These are phyloP conservation scores for Holtermanniella nyarrowii DNA, from an alignment of 768 basidiomycete genomes.

Conservation along the genomic window DNA sequence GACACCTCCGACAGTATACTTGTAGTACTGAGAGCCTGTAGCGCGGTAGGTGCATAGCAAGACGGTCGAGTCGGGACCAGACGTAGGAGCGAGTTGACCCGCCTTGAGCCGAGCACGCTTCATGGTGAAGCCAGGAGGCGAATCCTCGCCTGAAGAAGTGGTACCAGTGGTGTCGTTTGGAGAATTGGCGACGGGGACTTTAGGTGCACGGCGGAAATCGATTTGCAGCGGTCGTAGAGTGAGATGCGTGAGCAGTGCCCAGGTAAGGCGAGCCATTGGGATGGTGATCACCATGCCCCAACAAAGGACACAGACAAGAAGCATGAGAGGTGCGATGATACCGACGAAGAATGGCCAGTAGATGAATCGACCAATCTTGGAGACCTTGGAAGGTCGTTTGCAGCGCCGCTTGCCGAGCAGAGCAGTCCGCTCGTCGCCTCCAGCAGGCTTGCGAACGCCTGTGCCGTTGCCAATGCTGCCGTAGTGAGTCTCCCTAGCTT, in stretches of 20 bases:
- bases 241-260: slow-evolving; percentile 82
- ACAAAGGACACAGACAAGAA: slow-evolving; percentile 76
- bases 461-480: slow-evolving; percentile 14
- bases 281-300: slow-evolving; percentile 94
- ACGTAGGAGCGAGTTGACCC: slow-evolving; percentile 75
- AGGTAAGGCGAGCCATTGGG: slow-evolving; percentile 95
- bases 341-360: slow-evolving; percentile 71
- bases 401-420: slow-evolving; percentile 10
- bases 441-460: neutral
- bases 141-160: slow-evolving; percentile 18
- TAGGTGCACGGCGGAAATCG: slow-evolving; percentile 80
- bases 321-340: slow-evolving; percentile 79
- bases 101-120: slow-evolving; percentile 66
- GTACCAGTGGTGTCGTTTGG: slow-evolving; percentile 23
- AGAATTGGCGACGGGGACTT: slow-evolving; percentile 56
- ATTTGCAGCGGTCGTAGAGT: slow-evolving; percentile 68
- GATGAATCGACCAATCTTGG: slow-evolving; percentile 54
- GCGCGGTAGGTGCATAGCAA: slow-evolving; percentile 91
- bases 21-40: slow-evolving; percentile 84
- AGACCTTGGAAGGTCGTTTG: slow-evolving; percentile 20
- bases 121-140: slow-evolving; percentile 48
- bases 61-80: slow-evolving; percentile 71
- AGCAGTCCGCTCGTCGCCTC: slow-evolving; percentile 16
- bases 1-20: slow-evolving; percentile 96
- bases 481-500: slow-evolving; percentile 11